Conservation (phyloP, 345 rosid genomes). For the Aquilaria sinensis region DNA sequence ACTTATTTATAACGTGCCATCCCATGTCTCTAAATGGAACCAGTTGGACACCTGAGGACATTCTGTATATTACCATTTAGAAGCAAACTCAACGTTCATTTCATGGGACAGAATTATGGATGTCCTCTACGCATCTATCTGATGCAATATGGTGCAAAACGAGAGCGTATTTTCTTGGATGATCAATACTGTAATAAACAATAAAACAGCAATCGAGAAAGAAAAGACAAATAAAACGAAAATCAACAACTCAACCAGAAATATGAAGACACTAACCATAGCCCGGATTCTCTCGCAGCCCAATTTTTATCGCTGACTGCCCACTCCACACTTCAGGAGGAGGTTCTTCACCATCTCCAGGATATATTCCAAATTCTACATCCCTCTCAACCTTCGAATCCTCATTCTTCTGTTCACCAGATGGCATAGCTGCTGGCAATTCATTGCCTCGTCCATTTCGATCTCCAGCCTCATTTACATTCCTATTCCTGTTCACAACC, state of each 20-base stretch:
- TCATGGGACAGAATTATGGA: too few species aligned
- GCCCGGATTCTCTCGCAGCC: slow-evolving; percentile 35
- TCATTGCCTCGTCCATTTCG: neutral
- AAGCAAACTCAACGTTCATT: too few species aligned
- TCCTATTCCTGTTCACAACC: too few species aligned
- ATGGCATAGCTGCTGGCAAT: slow-evolving; percentile 12
- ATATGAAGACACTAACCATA: slow-evolving; percentile 42
- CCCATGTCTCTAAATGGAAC: too few species aligned
- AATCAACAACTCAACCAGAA: neutral
- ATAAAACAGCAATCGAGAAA: neutral
- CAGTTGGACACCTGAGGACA: too few species aligned
- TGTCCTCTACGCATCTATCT: neutral
- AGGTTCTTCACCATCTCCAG: slow-evolving; percentile 47
- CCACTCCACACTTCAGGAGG: slow-evolving; percentile 48
- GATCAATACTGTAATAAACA: neutral
- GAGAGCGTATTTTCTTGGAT: slow-evolving; percentile 8
- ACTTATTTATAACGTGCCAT: too few species aligned
- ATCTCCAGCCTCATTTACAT: neutral
- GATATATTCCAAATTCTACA: slow-evolving; percentile 42
- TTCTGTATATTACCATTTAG: too few species aligned
- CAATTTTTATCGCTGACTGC: slow-evolving; percentile 45
- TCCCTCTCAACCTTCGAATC: slow-evolving; percentile 35
- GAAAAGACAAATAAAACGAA: neutral
- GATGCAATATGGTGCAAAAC: slow-evolving; percentile 16
- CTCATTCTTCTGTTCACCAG: slow-evolving; percentile 32